Conservation (phyloP, 495 filamentous ascomycete species). For the Friedmanniomyces simplex region DNA sequence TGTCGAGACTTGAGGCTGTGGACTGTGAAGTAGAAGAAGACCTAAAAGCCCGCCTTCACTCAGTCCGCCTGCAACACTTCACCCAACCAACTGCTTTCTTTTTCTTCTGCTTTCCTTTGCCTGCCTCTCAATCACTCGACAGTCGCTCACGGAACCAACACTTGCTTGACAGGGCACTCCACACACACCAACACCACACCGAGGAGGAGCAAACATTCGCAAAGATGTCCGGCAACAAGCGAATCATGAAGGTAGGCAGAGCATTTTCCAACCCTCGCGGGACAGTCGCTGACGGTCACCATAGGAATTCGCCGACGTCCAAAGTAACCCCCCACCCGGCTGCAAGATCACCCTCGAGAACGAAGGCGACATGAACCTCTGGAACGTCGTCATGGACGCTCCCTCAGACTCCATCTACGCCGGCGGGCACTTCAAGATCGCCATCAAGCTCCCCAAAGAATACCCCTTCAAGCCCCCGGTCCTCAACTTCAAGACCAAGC, state of each 20-base stretch:
- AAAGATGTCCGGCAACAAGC: constrained; percentile 40
- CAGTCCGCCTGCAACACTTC: not conserved
- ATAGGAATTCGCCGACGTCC: constrained; percentile 32
- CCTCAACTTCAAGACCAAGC: constrained; percentile 82
- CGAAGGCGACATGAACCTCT: constrained; percentile 63
- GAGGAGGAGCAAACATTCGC: not conserved
- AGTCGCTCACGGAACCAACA: not conserved
- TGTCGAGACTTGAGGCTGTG: too few relatives aligned
- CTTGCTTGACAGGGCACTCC: not conserved
- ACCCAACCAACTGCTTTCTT: not conserved
- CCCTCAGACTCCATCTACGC: constrained; percentile 11
- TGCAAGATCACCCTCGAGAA: constrained; percentile 31
- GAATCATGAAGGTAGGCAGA: constrained; percentile 47
- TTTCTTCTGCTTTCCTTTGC: not conserved
- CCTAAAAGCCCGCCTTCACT: not conserved
- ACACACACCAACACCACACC: not conserved
- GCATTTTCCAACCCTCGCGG: not conserved
- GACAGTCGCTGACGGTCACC: not conserved
- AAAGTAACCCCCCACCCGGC: constrained; percentile 28
- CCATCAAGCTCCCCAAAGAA: constrained; percentile 64
- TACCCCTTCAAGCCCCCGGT: constrained; percentile 93
- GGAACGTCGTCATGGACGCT: constrained; percentile 70
- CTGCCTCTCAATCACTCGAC: not conserved
- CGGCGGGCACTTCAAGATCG: constrained; percentile 71
- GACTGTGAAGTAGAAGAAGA: not conserved